Conservation (phyloP, 1,284 basidiomycete species). For the Coniferiporia sulphurascens region DNA sequence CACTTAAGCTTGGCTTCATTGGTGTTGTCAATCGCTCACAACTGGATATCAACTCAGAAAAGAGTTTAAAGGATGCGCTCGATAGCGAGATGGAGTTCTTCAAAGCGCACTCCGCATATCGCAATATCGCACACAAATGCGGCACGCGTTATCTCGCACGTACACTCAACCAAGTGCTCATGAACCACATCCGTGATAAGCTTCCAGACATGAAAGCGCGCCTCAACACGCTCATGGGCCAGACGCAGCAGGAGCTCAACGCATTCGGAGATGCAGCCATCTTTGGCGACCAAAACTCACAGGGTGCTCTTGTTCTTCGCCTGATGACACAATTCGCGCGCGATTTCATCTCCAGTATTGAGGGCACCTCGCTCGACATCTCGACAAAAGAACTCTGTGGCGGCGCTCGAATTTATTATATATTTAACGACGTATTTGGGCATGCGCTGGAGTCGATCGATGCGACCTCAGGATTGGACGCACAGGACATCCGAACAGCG, state of each 20-base stretch:
- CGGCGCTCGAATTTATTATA: conserved; percentile 97
- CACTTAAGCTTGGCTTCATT: conserved; percentile 96
- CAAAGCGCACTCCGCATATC: conserved; percentile 83
- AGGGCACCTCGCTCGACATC: conserved; percentile 95
- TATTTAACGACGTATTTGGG: conserved; percentile 99
- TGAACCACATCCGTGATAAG: conserved; percentile 98
- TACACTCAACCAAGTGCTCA: conserved; percentile 91
- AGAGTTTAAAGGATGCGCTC: conserved; percentile 82
- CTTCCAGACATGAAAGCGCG: conserved; percentile 99
- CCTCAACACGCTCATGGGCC: conserved; percentile 97
- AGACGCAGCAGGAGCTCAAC: conserved; percentile 97
- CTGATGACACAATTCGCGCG: conserved; percentile 99
- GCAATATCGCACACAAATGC: conserved; percentile 96
- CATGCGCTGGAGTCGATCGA: conserved; percentile 88
- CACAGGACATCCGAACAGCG: conserved; percentile 95
- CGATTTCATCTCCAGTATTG: conserved; percentile 96
- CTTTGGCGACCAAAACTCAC: conserved; percentile 88
- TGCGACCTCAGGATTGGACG: conserved; percentile 86
- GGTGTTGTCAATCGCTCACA: conserved; percentile 97
- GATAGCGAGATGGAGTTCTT: conserved; percentile 93
- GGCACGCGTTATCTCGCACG: conserved; percentile 95
- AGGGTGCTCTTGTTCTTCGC: conserved; percentile 86
- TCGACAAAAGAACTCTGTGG: conserved; percentile 99
- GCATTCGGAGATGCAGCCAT: conserved; percentile 93
- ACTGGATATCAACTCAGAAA: conserved; percentile 92